Evolutionary conservation across 345 rosid species (phyloP).

Genomic region (Triadica sebifera): DNA sequence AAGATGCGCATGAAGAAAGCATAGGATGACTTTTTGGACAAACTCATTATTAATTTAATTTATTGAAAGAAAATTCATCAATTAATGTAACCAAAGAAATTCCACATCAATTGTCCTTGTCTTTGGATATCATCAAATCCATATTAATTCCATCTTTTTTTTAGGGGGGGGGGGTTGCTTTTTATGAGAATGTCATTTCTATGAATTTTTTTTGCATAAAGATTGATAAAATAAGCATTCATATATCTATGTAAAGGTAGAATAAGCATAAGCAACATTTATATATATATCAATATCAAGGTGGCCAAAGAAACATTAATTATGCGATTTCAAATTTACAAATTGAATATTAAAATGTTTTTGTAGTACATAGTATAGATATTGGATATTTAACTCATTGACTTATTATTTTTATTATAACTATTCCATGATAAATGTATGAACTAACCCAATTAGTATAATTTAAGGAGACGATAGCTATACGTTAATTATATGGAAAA

Average conservation of each 20-base stretch:
- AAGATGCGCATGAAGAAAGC: conserved; percentile 14
- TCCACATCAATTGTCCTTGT: neutral
- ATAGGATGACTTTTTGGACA: neutral
- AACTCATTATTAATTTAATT: conserved; percentile 1
- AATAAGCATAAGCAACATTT: too few relatives aligned
- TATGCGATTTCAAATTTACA: too few relatives aligned
- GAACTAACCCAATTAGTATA: too few relatives aligned
- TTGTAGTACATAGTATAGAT: too few relatives aligned
- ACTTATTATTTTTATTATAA: too few relatives aligned
- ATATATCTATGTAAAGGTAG: too few relatives aligned
- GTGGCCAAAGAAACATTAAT: too few relatives aligned
- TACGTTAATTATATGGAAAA: neutral
- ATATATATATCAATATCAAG: too few relatives aligned
- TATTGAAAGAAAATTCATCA: neutral
- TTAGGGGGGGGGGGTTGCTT: neutral
- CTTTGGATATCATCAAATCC: neutral
- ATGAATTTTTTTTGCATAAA: neutral
- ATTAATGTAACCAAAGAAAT: neutral
- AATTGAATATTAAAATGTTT: too few relatives aligned
- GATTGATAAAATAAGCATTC: neutral
- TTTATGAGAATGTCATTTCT: too few relatives aligned
- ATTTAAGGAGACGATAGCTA: too few relatives aligned
- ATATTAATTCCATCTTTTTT: neutral
- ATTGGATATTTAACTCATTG: neutral
- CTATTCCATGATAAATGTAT: too few relatives aligned